Evolutionary conservation across 2,329 filamentous ascomycete species (phyloP), one percentile per base, ranked within the genome.

Genomic region (Pseudomassariella vexata): DNA sequence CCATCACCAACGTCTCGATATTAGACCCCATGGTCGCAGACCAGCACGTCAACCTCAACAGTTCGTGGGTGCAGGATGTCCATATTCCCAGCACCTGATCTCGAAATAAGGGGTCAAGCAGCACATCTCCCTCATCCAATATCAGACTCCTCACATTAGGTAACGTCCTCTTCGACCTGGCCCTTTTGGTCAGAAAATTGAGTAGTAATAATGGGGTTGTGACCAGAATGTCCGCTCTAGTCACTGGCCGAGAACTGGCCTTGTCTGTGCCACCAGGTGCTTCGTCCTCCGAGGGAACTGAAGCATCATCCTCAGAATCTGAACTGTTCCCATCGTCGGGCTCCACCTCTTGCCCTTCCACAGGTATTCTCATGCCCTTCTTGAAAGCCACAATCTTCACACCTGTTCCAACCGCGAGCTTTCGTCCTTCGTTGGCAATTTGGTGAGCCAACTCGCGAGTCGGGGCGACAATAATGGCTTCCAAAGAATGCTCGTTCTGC

Each of bases 21-120:
- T 82, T 92, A 11, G 90, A 95, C 4, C 85, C 87, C 81, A 98
- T 95, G 0, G 92, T 98, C 10, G 92, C 92, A 10, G 92, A 96
- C 88, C 90, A 98, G 38, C 94, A 79, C 8, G 84, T 86, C 4
- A 87, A 70, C 16, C 79, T 75, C 7, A 96, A 66, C n/a, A 70
- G 60, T 3, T 76, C 67, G 44, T 81, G 79, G 3, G 68, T 78
- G 56, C 90, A 90, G 3, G 84, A 76, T 24, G 76, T 74, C 88
- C 89, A 95, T 40, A 96, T 80, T 4, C 74, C 73, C 22, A 94
- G 66, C 0, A 88, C 95, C 56, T 95, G 88, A 15, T 92, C 83
- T 36, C 85, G 76, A 65, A 98, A 98, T 5, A 95, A 68, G 11
- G 85, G 81, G 48, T 96, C 89, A 9, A 98, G 74, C 5, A 98